These are phyloP conservation scores for Nowakowskiella sp. DNA, from an alignment of 192 early-diverging fungal genomes.

Conservation along the genomic window DNA sequence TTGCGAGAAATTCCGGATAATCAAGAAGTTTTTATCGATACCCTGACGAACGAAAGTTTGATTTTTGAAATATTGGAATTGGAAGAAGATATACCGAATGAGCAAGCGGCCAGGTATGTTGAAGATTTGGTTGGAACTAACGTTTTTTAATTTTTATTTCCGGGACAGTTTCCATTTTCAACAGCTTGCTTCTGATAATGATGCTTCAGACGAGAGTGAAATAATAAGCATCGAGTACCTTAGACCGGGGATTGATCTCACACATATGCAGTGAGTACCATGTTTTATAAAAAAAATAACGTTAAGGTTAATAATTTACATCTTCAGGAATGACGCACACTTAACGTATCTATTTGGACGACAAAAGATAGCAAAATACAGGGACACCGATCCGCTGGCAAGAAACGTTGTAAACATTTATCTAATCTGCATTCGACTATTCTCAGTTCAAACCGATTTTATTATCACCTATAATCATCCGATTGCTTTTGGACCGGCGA, in stretches of 20 bases:
- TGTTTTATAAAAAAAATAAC: not conserved
- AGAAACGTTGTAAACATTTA: conserved; percentile 57
- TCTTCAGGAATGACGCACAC: conserved; percentile 25
- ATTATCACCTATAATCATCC: conserved; percentile 72
- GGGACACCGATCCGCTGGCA: conserved; percentile 44
- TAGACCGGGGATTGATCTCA: too few species aligned
- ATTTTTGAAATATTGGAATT: conserved; percentile 81
- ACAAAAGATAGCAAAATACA: conserved; percentile 75
- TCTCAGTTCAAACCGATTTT: conserved; percentile 61
- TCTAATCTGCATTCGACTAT: conserved; percentile 65
- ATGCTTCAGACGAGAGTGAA: conserved; percentile 37
- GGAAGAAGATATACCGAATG: conserved; percentile 34
- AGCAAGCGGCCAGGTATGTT: conserved; percentile 47
- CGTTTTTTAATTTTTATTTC: not conserved
- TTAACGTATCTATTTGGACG: conserved; percentile 50
- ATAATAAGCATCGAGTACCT: conserved; percentile 33
- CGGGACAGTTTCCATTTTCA: conserved; percentile 63
- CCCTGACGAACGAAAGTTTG: conserved; percentile 63
- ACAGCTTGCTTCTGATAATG: conserved; percentile 71
- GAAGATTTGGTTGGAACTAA: conserved; percentile 1
- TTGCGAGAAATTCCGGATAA: conserved; percentile 79
- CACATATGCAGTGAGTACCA: not conserved
- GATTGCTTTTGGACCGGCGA: conserved; percentile 37
- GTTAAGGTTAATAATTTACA: conserved; percentile 7
- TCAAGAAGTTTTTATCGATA: conserved; percentile 84